phyloP scores from a whole-genome alignment of 2,329 filamentous ascomycete genomes.

The Kalaharituber pfeilii region DNA sequence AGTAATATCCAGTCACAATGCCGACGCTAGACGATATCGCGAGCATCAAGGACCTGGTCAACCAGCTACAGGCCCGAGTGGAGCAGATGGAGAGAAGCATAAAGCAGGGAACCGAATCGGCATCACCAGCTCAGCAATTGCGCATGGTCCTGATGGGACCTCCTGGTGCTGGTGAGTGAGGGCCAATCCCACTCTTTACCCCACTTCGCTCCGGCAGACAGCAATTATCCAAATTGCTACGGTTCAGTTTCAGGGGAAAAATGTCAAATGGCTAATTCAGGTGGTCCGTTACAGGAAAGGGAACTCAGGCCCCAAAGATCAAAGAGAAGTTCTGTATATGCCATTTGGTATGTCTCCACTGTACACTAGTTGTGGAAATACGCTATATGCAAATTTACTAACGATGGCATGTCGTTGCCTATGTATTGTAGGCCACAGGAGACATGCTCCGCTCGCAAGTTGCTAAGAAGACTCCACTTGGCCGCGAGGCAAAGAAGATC shows the following conservation, averaged over 20 bases:
- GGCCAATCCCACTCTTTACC: background rate
- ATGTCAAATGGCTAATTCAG: slow-evolving; percentile 7
- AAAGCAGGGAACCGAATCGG: slow-evolving; percentile 33
- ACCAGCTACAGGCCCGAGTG: slow-evolving; percentile 70
- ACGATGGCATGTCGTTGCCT: slow-evolving; percentile 9
- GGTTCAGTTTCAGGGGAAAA: background rate
- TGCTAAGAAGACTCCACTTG: slow-evolving; percentile 87
- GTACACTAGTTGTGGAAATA: too few relatives aligned
- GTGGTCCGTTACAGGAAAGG: slow-evolving; percentile 54
- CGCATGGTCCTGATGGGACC: slow-evolving; percentile 97
- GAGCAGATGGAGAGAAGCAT: slow-evolving; percentile 66
- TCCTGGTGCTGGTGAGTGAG: slow-evolving; percentile 73
- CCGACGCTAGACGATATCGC: slow-evolving; percentile 73
- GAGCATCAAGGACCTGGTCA: slow-evolving; percentile 67
- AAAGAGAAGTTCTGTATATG: slow-evolving; percentile 97
- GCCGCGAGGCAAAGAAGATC: slow-evolving; percentile 97
- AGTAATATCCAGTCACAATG: slow-evolving; percentile 45
- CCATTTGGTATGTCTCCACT: slow-evolving; percentile 71
- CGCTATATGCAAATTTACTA: too few relatives aligned
- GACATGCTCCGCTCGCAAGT: slow-evolving; percentile 99
- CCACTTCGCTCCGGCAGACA: background rate
- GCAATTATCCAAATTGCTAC: background rate
- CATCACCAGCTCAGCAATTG: slow-evolving; percentile 44
- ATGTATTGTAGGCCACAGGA: slow-evolving; percentile 58
- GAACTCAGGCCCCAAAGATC: slow-evolving; percentile 92